A percentile compares a stretch with the other conserved stretches of the same genome.
phyloP scores from a whole-genome alignment of 352 stramenopile genomes.

The Pythium plurisporium region DNA sequence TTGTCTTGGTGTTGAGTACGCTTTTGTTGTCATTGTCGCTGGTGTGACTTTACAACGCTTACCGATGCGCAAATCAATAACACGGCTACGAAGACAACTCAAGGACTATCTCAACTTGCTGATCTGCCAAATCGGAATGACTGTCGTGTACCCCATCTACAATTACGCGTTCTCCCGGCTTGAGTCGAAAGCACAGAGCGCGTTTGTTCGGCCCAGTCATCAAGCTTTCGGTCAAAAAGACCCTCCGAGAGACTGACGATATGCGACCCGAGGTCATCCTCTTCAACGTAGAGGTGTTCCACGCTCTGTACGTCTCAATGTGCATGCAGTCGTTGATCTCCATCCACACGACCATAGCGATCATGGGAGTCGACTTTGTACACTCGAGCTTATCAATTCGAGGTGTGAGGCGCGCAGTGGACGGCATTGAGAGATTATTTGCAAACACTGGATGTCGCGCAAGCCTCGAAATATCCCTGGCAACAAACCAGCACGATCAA shows the following conservation, averaged over 20 bases:
- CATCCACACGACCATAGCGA: background rate
- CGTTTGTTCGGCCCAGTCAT: background rate
- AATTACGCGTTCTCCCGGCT: conserved; percentile 18
- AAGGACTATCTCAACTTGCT: conserved; percentile 2
- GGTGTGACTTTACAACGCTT: background rate
- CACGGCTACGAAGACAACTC: background rate
- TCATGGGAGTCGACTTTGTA: conserved; percentile 7
- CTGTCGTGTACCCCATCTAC: conserved; percentile 16
- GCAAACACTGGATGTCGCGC: too few species aligned
- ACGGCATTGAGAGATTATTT: too few species aligned
- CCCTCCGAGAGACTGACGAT: conserved; percentile 1
- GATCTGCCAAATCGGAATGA: background rate
- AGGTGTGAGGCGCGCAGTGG: too few species aligned
- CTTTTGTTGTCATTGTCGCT: conserved; percentile 24
- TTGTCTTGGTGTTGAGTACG: conserved; percentile 21
- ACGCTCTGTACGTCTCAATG: conserved; percentile 12
- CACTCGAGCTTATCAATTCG: too few species aligned
- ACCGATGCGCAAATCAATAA: background rate
- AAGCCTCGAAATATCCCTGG: too few species aligned
- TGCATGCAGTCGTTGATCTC: conserved; percentile 12
- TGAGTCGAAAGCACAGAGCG: background rate
- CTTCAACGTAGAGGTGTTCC: conserved; percentile 17
- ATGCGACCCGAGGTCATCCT: conserved; percentile 16
- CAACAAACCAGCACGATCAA: too few species aligned
- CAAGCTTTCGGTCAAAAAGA: background rate